phyloP scores from a whole-genome alignment of 1,284 basidiomycete species.

The Cystobasidium slooffiae region DNA sequence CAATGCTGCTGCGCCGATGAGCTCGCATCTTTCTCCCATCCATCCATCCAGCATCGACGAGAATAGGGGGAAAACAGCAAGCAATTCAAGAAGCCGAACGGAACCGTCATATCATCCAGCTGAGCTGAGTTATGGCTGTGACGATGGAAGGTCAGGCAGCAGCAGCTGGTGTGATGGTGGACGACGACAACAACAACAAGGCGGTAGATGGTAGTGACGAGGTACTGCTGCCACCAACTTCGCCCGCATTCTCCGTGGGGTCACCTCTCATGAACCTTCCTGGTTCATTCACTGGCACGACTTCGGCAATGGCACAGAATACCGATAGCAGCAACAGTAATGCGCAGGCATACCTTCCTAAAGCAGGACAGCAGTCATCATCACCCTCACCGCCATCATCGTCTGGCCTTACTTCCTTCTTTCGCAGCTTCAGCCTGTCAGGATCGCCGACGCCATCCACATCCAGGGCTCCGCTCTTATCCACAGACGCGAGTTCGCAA shows the following conservation, averaged over 20 bases:
- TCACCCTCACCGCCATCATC: not conserved
- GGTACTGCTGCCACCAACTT: not conserved
- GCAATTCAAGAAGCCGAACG: too few species aligned
- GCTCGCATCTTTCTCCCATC: too few species aligned
- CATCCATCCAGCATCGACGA: too few species aligned
- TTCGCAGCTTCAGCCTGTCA: slow-evolving; percentile 6
- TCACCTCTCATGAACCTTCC: slow-evolving; percentile 4
- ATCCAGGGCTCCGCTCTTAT: not conserved
- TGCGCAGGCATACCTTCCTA: not conserved
- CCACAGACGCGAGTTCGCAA: not conserved
- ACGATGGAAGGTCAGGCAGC: too few species aligned
- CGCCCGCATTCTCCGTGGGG: not conserved
- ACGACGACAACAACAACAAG: not conserved
- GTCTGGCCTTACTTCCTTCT: slow-evolving; percentile 24
- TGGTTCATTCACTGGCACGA: not conserved
- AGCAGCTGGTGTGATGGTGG: too few species aligned
- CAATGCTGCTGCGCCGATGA: too few species aligned
- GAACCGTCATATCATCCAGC: too few species aligned
- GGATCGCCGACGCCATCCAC: not conserved
- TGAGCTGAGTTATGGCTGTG: too few species aligned
- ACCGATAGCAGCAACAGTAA: not conserved
- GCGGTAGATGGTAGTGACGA: not conserved
- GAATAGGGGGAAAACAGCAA: too few species aligned
- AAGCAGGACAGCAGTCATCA: not conserved
- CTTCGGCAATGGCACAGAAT: not conserved